Conservation (phyloP, 2,329 filamentous ascomycete genomes). For the Chaetoscypha palmicola region DNA sequence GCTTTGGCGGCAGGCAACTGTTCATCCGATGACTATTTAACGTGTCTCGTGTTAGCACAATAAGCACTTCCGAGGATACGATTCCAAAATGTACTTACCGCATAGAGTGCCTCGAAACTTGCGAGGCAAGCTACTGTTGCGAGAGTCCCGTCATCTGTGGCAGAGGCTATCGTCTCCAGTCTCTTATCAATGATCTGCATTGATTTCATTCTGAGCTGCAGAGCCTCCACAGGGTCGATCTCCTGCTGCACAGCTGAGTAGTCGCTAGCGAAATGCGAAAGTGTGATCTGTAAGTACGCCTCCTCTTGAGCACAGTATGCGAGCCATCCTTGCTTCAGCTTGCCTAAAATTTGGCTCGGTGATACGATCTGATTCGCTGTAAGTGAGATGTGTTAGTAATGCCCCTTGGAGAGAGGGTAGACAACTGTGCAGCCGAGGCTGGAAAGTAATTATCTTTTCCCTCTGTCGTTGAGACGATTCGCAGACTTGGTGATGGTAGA, state of each 20-base stretch:
- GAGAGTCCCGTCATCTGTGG: constrained; percentile 11
- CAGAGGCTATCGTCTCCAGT: constrained; percentile 2
- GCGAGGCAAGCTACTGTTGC: constrained; percentile 15
- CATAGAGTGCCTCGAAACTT: constrained; percentile 9
- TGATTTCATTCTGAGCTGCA: constrained; percentile 14
- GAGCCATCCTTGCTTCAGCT: constrained; percentile 14
- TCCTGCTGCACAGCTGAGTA: constrained; percentile 8
- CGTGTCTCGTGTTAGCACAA: not conserved
- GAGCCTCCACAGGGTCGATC: constrained; percentile 12
- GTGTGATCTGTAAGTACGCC: constrained; percentile 13
- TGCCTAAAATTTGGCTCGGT: constrained; percentile 12
- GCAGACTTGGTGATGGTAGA: not conserved
- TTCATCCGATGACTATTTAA: not conserved
- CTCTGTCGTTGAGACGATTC: not conserved
- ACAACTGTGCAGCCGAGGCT: not conserved
- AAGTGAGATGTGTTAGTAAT: constrained; percentile 3
- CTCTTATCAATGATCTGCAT: constrained; percentile 16
- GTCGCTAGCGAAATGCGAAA: constrained; percentile 17
- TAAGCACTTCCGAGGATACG: not conserved
- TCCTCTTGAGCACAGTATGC: constrained; percentile 11
- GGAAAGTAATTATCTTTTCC: not conserved
- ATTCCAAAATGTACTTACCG: constrained; percentile 5
- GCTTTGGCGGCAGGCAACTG: not conserved
- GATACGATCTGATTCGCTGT: constrained; percentile 4
- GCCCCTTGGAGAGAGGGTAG: not conserved